Conservation (phyloP, 164 flowering plant species). For the Vitis riparia region DNA sequence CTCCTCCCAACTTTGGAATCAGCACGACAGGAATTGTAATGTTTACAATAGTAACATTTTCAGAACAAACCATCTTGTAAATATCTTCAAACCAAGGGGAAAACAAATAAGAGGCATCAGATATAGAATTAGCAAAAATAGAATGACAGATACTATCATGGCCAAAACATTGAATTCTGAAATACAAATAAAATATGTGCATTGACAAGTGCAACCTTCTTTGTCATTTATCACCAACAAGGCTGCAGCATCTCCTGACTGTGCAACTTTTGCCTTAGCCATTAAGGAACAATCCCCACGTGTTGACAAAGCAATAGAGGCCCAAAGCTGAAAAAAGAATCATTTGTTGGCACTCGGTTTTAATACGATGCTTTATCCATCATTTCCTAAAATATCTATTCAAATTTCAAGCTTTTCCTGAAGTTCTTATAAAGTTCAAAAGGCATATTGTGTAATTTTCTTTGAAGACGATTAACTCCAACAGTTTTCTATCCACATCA, state of each 20-base stretch:
- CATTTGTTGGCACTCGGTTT: neutral
- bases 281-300: constrained; percentile 73
- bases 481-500: no score
- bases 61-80: constrained; percentile 65
- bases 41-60: constrained; percentile 43
- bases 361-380: no score
- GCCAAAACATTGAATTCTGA: neutral
- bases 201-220: constrained; percentile 48
- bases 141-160: neutral
- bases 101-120: neutral
- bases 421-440: no score
- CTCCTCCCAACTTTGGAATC: constrained; percentile 72
- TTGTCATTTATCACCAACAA: constrained; percentile 64
- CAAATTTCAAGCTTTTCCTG: no score
- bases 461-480: no score
- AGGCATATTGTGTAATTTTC: no score
- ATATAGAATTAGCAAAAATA: neutral
- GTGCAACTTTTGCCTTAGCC: constrained; percentile 61
- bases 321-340: constrained; percentile 47
- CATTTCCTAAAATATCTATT: no score
- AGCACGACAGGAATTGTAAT: constrained; percentile 75
- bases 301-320: constrained; percentile 48
- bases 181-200: neutral
- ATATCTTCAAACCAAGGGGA: constrained; percentile 41
- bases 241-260: constrained; percentile 63